Conservation (phyloP, 441 rosid species). For the Gossypium schwendimanii region DNA sequence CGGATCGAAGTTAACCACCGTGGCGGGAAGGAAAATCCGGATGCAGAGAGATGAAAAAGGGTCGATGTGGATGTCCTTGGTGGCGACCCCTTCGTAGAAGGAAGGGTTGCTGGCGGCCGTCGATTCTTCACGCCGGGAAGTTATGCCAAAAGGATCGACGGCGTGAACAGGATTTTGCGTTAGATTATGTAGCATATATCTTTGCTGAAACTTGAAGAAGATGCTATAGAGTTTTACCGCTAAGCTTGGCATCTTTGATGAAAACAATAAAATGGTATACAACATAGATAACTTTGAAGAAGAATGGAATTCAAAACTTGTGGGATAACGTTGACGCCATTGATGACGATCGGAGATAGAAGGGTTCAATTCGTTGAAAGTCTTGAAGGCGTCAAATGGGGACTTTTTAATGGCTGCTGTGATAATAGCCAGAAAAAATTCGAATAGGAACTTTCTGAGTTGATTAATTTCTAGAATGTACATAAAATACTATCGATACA, state of each 20-base stretch:
- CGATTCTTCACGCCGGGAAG: slow-evolving; percentile 51
- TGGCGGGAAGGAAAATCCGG: slow-evolving; percentile 63
- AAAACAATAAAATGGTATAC: background rate
- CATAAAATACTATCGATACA: too few relatives aligned
- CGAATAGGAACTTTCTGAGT: background rate
- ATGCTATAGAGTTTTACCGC: slow-evolving; percentile 49
- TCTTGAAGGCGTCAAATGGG: background rate
- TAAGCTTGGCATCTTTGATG: slow-evolving; percentile 44
- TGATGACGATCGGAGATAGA: background rate
- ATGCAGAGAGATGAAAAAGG: slow-evolving; percentile 53
- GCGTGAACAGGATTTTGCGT: slow-evolving; percentile 29
- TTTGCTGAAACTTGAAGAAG: slow-evolving; percentile 55
- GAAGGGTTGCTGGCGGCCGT: slow-evolving; percentile 45
- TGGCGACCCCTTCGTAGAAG: slow-evolving; percentile 54
- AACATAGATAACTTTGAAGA: background rate
- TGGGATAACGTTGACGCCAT: slow-evolving; percentile 9
- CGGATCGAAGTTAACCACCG: slow-evolving; percentile 21
- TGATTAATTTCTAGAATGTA: background rate
- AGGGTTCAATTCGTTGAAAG: slow-evolving; percentile 8
- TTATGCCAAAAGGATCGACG: slow-evolving; percentile 37
- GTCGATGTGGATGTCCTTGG: slow-evolving; percentile 68
- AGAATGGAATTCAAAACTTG: background rate
- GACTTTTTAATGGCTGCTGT: background rate
- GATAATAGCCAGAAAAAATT: background rate
- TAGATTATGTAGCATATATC: slow-evolving; percentile 41